These are phyloP conservation scores for Pseudocercospora cruenta DNA, from an alignment of 2,329 filamentous ascomycete genomes.

Conservation along the genomic window DNA sequence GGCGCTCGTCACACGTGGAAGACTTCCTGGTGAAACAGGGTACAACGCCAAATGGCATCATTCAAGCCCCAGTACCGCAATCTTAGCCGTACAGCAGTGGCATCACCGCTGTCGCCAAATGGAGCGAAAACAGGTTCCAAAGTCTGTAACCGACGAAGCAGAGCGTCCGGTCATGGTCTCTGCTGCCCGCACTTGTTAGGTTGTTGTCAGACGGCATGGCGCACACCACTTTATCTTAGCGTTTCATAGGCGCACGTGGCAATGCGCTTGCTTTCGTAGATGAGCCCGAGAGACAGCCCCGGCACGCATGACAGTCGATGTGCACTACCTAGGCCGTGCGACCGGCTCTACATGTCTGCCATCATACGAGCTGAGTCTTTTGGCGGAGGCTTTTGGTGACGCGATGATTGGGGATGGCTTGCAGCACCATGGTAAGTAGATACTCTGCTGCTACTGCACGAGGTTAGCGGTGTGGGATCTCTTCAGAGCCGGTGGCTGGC, in stretches of 20 bases:
- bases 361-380: neutral
- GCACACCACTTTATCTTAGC: slow-evolving; percentile 1
- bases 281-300: neutral
- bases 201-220: slow-evolving; percentile 6
- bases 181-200: neutral
- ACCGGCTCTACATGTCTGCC: neutral
- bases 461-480: neutral
- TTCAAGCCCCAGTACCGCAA: neutral
- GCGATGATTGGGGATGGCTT: neutral
- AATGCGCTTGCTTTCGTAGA: neutral
- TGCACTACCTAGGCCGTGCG: neutral
- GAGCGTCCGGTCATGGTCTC: neutral
- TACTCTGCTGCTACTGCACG: neutral
- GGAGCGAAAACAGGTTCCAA: slow-evolving; percentile 7
- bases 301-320: neutral
- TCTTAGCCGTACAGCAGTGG: neutral
- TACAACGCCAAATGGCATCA: neutral
- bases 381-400: neutral
- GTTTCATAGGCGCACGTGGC: slow-evolving; percentile 4
- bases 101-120: neutral
- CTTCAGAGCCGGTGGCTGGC: neutral
- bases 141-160: slow-evolving; percentile 9
- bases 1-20: neutral
- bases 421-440: neutral
- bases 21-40: neutral